phyloP scores from a whole-genome alignment of 2,329 filamentous ascomycete genomes.

The Aureobasidium melanogenum region DNA sequence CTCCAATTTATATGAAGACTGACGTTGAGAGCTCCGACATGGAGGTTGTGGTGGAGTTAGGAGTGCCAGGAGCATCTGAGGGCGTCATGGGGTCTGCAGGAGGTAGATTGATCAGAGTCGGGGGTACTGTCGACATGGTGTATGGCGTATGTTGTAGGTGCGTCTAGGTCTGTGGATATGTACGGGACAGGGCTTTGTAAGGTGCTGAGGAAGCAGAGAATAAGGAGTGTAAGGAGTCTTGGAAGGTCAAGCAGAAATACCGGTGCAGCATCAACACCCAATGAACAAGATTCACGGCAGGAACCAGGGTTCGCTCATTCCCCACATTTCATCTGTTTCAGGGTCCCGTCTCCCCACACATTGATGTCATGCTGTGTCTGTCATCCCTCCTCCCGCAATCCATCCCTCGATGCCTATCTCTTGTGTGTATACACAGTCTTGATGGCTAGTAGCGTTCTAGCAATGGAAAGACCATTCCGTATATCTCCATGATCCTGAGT shows the following conservation, averaged over 20 bases:
- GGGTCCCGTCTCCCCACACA: neutral
- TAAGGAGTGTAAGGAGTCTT: neutral
- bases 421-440: neutral
- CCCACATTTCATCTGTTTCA: neutral
- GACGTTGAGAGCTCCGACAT: conserved; percentile 78
- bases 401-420: neutral
- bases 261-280: neutral
- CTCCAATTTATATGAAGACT: neutral
- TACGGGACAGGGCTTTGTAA: neutral
- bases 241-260: neutral
- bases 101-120: conserved; percentile 75
- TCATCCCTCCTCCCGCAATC: neutral
- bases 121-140: conserved; percentile 23
- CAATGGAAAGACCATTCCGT: neutral
- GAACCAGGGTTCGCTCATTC: neutral
- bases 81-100: conserved; percentile 78
- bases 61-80: conserved; percentile 84
- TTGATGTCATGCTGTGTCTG: neutral
- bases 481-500: neutral
- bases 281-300: neutral
- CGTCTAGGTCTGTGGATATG: neutral
- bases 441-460: neutral
- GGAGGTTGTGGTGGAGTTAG: conserved; percentile 84
- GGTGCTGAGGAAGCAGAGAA: neutral
- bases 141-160: neutral